These are phyloP conservation scores for Trichocladium antarcticum DNA, from an alignment of 495 filamentous ascomycete species.

Conservation along the genomic window DNA sequence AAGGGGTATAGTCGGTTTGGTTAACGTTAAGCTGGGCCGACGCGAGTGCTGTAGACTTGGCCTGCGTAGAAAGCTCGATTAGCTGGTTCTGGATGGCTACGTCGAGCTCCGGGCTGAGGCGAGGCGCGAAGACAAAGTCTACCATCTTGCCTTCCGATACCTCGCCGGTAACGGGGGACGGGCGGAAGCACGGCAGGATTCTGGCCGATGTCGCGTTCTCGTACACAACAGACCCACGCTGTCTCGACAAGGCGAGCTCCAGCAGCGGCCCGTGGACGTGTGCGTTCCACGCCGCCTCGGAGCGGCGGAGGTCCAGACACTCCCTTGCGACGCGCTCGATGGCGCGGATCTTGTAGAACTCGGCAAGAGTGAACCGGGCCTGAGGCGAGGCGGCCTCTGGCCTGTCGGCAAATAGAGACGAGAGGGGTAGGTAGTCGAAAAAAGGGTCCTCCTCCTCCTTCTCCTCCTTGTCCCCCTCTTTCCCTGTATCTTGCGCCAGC, in stretches of 20 bases:
- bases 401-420: not conserved
- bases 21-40: too few relatives aligned
- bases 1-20: too few relatives aligned
- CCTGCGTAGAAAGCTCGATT: too few relatives aligned
- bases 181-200: constrained; percentile 7
- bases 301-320: constrained; percentile 1
- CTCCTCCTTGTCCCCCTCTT: not conserved
- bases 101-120: too few relatives aligned
- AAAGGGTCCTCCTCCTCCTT: not conserved
- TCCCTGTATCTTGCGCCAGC: too few relatives aligned
- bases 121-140: too few relatives aligned
- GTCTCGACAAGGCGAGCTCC: constrained; percentile 3
- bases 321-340: constrained; percentile 1
- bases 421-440: constrained; percentile 8
- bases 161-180: constrained; percentile 4
- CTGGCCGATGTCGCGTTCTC: constrained; percentile 6
- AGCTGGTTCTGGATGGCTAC: too few relatives aligned
- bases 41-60: too few relatives aligned
- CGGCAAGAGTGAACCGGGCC: not conserved
- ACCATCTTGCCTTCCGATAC: constrained; percentile 4
- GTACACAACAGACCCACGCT: not conserved
- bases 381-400: not conserved
- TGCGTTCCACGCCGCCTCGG: constrained; percentile 7
- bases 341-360: constrained; percentile 1
- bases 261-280: constrained; percentile 4